Evolutionary conservation across 2,329 filamentous ascomycete genomes (phyloP).

Genomic region (Colletotrichum lindemuthianum): DNA sequence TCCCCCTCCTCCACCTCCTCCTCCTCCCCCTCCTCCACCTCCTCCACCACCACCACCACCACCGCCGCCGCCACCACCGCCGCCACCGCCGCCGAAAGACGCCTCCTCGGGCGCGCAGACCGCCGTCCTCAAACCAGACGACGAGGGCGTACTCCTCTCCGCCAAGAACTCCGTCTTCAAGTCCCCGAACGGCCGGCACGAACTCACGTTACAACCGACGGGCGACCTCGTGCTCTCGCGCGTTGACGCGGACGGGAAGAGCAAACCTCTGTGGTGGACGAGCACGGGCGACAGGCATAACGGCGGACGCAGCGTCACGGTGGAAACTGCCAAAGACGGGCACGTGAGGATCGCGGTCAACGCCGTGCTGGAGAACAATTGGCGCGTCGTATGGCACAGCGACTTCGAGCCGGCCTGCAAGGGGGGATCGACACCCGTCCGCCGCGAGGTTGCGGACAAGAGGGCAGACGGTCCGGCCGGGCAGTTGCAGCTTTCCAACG

Average conservation of each 20-base stretch:
- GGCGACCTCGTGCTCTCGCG: slow-evolving; percentile 34
- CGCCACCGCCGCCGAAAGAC: background rate
- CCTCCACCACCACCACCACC: background rate
- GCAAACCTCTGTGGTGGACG: slow-evolving; percentile 34
- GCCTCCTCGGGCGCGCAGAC: background rate
- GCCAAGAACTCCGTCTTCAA: slow-evolving; percentile 11
- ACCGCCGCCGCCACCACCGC: background rate
- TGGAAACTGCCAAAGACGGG: slow-evolving; percentile 12
- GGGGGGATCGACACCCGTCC: background rate
- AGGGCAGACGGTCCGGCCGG: slow-evolving; percentile 1
- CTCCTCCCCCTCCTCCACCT: too few relatives aligned
- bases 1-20: too few relatives aligned
- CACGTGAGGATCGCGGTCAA: slow-evolving; percentile 19
- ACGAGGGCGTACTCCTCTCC: slow-evolving; percentile 25
- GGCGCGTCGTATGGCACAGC: slow-evolving; percentile 35
- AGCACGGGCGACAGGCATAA: slow-evolving; percentile 27
- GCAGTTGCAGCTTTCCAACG: slow-evolving; percentile 30
- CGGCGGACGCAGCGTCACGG: slow-evolving; percentile 14
- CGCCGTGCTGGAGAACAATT: slow-evolving; percentile 23
- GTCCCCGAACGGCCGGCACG: slow-evolving; percentile 27
- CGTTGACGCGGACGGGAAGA: slow-evolving; percentile 11
- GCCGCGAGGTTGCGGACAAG: background rate
- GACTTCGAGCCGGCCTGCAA: slow-evolving; percentile 27
- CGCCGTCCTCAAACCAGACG: slow-evolving; percentile 18
- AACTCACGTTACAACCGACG: slow-evolving; percentile 29